These are phyloP conservation scores for Verticillium alfalfae DNA, from an alignment of 2,329 filamentous ascomycete species.

Conservation along the genomic window DNA sequence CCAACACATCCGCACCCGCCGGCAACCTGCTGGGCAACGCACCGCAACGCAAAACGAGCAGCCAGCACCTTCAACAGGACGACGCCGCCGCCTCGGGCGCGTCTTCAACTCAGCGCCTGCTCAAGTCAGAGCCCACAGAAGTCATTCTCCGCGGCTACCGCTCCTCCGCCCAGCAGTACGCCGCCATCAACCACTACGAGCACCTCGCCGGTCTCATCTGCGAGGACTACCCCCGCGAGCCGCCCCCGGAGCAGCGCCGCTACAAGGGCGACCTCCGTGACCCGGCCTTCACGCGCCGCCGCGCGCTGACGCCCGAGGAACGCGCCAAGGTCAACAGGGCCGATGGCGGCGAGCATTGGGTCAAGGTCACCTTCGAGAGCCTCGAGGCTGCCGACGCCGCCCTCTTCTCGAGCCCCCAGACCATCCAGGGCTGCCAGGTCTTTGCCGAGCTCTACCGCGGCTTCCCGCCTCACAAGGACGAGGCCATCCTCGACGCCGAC, in stretches of 20 bases:
- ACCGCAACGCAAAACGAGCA: constrained; percentile 27
- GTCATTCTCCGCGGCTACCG: constrained; percentile 80
- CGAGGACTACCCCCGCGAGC: constrained; percentile 86
- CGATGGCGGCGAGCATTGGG: constrained; percentile 85
- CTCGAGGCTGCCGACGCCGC: constrained; percentile 65
- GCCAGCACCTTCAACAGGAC: constrained; percentile 24
- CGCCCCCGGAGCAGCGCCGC: constrained; percentile 63
- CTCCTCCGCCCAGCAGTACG: constrained; percentile 65
- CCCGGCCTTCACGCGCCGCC: constrained; percentile 61
- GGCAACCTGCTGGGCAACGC: constrained; percentile 14
- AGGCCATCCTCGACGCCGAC: constrained; percentile 51
- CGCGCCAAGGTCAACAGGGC: constrained; percentile 75
- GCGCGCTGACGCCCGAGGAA: constrained; percentile 64
- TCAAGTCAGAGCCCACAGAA: constrained; percentile 54
- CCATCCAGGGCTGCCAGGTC: constrained; percentile 64
- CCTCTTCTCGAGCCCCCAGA: constrained; percentile 64
- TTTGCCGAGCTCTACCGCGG: constrained; percentile 67
- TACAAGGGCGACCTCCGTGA: constrained; percentile 73
- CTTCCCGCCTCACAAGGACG: constrained; percentile 58
- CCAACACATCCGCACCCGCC: constrained; percentile 15
- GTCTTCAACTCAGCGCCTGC: constrained; percentile 20
- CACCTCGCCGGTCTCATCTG: constrained; percentile 79
- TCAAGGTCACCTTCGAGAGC: constrained; percentile 78
- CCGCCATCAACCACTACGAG: constrained; percentile 85
- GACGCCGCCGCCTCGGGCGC: constrained; percentile 17